Conservation (phyloP, 495 filamentous ascomycete species). For the Aspergillus sclerotioniger region DNA sequence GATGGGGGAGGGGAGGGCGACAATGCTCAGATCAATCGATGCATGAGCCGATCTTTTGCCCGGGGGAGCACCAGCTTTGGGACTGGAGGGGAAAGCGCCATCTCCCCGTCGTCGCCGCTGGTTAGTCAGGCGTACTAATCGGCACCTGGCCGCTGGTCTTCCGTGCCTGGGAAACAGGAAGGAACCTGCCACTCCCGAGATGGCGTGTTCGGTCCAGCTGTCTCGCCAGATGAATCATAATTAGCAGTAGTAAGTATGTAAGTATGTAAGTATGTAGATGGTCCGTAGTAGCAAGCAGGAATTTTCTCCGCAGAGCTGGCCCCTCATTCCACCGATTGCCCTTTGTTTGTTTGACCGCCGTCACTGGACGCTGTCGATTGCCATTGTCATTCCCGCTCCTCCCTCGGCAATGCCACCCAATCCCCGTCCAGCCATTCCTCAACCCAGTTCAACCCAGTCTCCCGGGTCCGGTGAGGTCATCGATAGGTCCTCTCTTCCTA, state of each 20-base stretch:
- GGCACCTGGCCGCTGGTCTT: neutral
- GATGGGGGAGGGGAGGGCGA: neutral
- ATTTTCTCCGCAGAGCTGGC: neutral
- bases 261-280: no score
- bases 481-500: neutral
- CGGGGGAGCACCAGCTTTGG: neutral
- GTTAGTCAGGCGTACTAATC: neutral
- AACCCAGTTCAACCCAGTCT: neutral
- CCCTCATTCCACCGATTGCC: no score
- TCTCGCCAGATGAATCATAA: neutral
- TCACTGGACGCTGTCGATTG: no score
- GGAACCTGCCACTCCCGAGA: slow-evolving; percentile 4
- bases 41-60: slow-evolving; percentile 5
- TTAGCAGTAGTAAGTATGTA: neutral
- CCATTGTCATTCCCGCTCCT: neutral
- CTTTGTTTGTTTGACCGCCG: neutral
- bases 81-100: neutral
- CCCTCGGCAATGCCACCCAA: neutral
- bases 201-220: slow-evolving; percentile 1
- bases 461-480: neutral
- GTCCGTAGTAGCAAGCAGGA: no score
- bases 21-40: slow-evolving; percentile 7
- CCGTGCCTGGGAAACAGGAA: neutral
- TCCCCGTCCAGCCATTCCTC: neutral
- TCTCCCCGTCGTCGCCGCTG: no score